phyloP scores from a whole-genome alignment of 192 early-diverging fungal species.

The Thoreauomyces humboldtii region DNA sequence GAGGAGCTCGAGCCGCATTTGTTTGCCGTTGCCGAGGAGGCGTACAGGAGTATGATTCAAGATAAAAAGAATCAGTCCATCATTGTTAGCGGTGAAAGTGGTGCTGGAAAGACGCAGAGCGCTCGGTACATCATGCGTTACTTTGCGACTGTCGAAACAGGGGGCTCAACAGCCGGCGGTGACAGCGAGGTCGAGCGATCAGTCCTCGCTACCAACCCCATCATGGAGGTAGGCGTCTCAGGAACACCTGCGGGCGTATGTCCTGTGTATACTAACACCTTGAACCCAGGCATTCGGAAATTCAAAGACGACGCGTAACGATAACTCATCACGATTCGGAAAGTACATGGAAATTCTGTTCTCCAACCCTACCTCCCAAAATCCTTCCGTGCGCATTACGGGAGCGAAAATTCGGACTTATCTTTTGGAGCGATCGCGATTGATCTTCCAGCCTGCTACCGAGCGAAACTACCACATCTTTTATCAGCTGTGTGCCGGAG shows the following conservation, averaged over 20 bases:
- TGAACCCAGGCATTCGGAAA: constrained; percentile 82
- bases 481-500: constrained; percentile 95
- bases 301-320: constrained; percentile 98
- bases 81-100: constrained; percentile 92
- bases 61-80: constrained; percentile 95
- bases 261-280: no score
- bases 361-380: constrained; percentile 53
- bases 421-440: constrained; percentile 90
- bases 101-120: constrained; percentile 93
- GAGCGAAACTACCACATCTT: constrained; percentile 99
- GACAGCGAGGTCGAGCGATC: constrained; percentile 55
- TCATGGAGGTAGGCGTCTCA: constrained; percentile 75
- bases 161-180: constrained; percentile 27
- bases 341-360: constrained; percentile 99
- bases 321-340: constrained; percentile 97
- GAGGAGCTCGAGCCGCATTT: constrained; percentile 97
- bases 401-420: constrained; percentile 96
- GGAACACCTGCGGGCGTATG: background rate
- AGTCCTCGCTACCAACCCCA: constrained; percentile 89
- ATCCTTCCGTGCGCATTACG: constrained; percentile 67
- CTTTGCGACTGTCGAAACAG: constrained; percentile 70
- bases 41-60: constrained; percentile 92
- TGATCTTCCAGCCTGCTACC: constrained; percentile 88
- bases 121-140: constrained; percentile 99
- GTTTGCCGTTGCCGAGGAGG: constrained; percentile 98